Evolutionary conservation across 2,329 filamentous ascomycete genomes (phyloP).

Genomic region (Sordariomycetes sp.): DNA sequence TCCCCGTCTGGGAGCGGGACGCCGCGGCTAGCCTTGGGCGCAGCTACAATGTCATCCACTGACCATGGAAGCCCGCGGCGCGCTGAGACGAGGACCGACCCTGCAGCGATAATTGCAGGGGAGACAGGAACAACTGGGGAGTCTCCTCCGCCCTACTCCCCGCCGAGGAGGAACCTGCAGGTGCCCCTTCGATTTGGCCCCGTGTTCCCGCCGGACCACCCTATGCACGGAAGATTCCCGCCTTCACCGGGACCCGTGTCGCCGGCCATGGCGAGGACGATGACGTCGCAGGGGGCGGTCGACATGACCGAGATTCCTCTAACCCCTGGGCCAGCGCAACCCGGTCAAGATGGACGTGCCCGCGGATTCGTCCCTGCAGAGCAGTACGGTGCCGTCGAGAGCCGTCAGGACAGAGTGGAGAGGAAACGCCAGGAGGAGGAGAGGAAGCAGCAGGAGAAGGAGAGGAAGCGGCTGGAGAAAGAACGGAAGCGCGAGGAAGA

Average conservation of each 20-base stretch:
- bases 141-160: conserved; percentile 46
- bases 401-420: conserved; percentile 33
- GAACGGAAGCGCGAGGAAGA: background rate
- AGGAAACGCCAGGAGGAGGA: conserved; percentile 23
- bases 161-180: conserved; percentile 26
- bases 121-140: conserved; percentile 17
- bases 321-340: conserved; percentile 31
- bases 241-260: conserved; percentile 52
- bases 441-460: conserved; percentile 47
- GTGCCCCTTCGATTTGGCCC: conserved; percentile 39
- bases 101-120: background rate
- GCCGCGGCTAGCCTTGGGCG: conserved; percentile 6
- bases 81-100: background rate
- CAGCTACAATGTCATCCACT: conserved; percentile 9
- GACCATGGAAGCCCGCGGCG: background rate
- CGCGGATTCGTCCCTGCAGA: conserved; percentile 35
- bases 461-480: conserved; percentile 33
- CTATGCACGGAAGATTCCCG: conserved; percentile 33
- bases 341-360: conserved; percentile 12
- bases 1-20: background rate
- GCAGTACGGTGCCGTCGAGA: conserved; percentile 28
- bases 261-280: conserved; percentile 49
- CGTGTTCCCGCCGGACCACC: conserved; percentile 45
- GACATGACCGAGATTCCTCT: conserved; percentile 48
- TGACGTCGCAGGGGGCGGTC: conserved; percentile 52